Evolutionary conservation across 768 basidiomycete genomes (phyloP).

Genomic region (Amanita exitialis): DNA sequence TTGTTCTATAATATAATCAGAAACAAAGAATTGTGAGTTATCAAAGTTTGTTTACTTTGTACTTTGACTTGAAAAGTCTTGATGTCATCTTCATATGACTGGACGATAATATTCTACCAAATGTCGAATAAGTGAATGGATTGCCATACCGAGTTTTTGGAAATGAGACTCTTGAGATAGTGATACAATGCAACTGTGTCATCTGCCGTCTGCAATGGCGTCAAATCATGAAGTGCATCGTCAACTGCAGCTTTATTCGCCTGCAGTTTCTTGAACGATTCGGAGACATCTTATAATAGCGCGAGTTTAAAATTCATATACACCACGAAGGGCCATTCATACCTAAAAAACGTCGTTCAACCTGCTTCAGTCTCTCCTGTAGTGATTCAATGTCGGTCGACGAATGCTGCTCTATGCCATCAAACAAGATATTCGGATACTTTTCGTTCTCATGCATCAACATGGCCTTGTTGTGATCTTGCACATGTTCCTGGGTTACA

Average conservation of each 20-base stretch:
- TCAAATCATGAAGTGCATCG: constrained; percentile 54
- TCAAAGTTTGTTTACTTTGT: constrained; percentile 41
- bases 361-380: constrained; percentile 54
- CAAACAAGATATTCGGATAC: too few relatives aligned
- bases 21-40: background rate
- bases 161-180: constrained; percentile 54
- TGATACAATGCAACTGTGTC: constrained; percentile 63
- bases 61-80: constrained; percentile 65
- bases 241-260: constrained; percentile 65
- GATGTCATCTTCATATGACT: constrained; percentile 75
- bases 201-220: constrained; percentile 56
- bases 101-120: background rate
- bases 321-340: constrained; percentile 6
- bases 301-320: constrained; percentile 1
- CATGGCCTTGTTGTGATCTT: background rate
- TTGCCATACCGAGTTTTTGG: constrained; percentile 58
- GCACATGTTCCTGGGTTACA: background rate
- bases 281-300: constrained; percentile 54
- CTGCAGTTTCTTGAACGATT: constrained; percentile 67
- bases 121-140: background rate
- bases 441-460: background rate
- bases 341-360: constrained; percentile 78
- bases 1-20: constrained; percentile 43
- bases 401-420: background rate
- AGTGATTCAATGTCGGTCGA: constrained; percentile 41